Conservation (phyloP, 2,329 filamentous ascomycete species). For the Fusarium torreyae region DNA sequence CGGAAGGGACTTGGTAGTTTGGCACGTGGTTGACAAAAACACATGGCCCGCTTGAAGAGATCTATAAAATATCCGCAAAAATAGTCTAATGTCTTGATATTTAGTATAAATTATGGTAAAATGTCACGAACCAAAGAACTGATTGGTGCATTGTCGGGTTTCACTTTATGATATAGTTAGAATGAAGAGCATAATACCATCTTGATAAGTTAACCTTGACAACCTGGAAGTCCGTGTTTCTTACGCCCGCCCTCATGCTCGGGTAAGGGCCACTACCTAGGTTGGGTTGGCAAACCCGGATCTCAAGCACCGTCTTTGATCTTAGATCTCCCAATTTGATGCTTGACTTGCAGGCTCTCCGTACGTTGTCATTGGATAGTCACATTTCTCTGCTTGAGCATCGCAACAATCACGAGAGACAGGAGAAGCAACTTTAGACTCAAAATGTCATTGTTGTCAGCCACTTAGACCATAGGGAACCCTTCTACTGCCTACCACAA, state of each 20-base stretch:
- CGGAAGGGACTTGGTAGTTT: background rate
- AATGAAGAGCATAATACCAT: no score
- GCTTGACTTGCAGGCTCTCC: slow-evolving; percentile 13
- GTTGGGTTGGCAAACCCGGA: slow-evolving; percentile 13
- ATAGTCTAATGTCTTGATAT: no score
- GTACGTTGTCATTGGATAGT: slow-evolving; percentile 7
- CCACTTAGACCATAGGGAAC: slow-evolving; percentile 6
- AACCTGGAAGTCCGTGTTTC: no score
- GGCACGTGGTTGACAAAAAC: no score
- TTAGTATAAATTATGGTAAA: no score
- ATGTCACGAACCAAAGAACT: no score
- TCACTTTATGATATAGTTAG: no score
- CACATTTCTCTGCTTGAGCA: slow-evolving; percentile 1
- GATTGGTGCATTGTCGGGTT: no score
- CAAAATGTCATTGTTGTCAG: slow-evolving; percentile 3
- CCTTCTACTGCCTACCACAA: background rate
- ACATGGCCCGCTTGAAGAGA: no score
- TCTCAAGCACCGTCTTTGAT: slow-evolving; percentile 23
- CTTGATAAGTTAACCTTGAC: no score
- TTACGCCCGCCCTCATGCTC: background rate
- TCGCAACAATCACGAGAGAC: background rate
- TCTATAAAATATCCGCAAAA: no score
- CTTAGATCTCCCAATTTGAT: slow-evolving; percentile 24
- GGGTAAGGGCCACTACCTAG: background rate
- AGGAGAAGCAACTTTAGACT: background rate